Base-by-base conservation (phyloP, 768 basidiomycete species). In the Pholiota conissans region DNA sequence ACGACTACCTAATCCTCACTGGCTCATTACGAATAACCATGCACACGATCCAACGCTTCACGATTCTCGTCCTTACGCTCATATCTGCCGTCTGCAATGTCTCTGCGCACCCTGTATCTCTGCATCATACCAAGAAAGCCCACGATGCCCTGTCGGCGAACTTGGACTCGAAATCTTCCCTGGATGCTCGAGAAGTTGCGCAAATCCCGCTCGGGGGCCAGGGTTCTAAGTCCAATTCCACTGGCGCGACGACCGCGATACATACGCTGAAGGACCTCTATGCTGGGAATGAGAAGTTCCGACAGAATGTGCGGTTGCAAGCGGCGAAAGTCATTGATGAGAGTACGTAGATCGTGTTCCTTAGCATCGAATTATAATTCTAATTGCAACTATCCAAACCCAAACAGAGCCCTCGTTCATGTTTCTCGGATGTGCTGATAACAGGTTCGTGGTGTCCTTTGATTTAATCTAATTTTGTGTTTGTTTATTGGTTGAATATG, bases 401-500 rank as follows among this genome's bases (percentile, higher is more conserved):
- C 11, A 22, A 48, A 10, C 55, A 75, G 73, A 60, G 9, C 73
- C 75, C 52, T 68, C 70, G 1, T 73, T 75, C 62, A 73, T 75
- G 73, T 73, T 75, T 48, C 62, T 76, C 49, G 73, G 73, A 20
- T 76, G 73, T 46, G 62, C 68, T 4, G 74, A 75, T 52, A 74
- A 72, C 53, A 70, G 70, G 73, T 69, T 49, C 22, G 65, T 35
- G 51, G 22, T 9, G 6, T 26, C 27, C 20, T 18, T 27, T 46
- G 24, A 22, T 6, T 5, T 13, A 29, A 22, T 39, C 26, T 52
- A 3, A 16, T 2, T 4, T 54, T 32, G 16, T n/a, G 5, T n/a
- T 18, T 35, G 26, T 24, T 34, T 28, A 11, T 20, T 18, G 24
- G 47, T 29, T 55, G 16, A 6, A 30, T 24, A 46, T 39, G n/a